A percentile compares a stretch with the other conserved stretches of the same genome.
Evolutionary conservation across 768 basidiomycete genomes (phyloP).

Genomic region (Austroboletus festivus): DNA sequence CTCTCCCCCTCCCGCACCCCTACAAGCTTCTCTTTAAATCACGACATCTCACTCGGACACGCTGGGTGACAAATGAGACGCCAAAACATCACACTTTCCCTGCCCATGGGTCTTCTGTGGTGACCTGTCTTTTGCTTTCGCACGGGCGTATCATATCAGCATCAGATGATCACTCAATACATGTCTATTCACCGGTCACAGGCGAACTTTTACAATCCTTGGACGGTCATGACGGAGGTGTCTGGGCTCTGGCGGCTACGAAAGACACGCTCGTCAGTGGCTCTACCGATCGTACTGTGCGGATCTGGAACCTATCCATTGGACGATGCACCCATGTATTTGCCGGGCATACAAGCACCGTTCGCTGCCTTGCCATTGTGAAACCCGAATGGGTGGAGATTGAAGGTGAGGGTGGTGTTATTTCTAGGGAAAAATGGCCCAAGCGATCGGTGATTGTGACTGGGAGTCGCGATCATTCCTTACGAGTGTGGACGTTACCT

Average conservation of each 20-base stretch:
- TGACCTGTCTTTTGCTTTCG: conserved; percentile 95
- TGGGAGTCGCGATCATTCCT: conserved; percentile 63
- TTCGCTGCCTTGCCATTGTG: conserved; percentile 92
- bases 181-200: conserved; percentile 86
- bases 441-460: conserved; percentile 72
- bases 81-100: conserved; percentile 80
- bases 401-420: conserved; percentile 57
- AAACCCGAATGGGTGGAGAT: conserved; percentile 86
- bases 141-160: conserved; percentile 94
- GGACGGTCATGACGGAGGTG: conserved; percentile 91
- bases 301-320: conserved; percentile 83
- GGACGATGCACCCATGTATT: conserved; percentile 90
- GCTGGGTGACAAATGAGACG: conserved; percentile 72
- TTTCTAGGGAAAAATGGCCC: conserved; percentile 69
- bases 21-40: conserved; percentile 94
- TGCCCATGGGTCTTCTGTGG: conserved; percentile 86
- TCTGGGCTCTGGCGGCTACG: conserved; percentile 92
- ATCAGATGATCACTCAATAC: conserved; percentile 95
- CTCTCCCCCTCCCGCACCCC: conserved; percentile 76
- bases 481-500: conserved; percentile 67
- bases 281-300: conserved; percentile 89
- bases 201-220: conserved; percentile 73
- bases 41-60: conserved; percentile 72
- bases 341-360: conserved; percentile 94
- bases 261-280: conserved; percentile 89